These are phyloP conservation scores for Rhazya stricta DNA, from an alignment of 257 asterid genomes.

Conservation along the genomic window DNA sequence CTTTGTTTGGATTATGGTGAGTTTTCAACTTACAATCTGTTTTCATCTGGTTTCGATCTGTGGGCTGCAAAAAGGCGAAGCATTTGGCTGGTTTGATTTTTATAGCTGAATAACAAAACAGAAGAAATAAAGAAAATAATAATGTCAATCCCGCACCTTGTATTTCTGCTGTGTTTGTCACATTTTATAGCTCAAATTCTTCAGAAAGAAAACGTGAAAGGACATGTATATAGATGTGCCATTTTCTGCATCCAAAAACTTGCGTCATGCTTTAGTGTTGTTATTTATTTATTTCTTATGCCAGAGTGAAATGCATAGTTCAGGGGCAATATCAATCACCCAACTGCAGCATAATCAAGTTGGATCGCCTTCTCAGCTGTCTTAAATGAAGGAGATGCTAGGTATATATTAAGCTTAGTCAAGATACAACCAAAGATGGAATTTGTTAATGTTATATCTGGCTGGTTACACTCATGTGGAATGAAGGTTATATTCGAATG, in stretches of 20 bases:
- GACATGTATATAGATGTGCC: not conserved
- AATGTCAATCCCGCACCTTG: not conserved
- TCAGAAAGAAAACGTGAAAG: not conserved
- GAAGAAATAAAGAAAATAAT: too few species aligned
- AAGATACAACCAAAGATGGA: not conserved
- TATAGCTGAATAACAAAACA: not conserved
- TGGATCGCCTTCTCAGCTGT: conserved; percentile 1
- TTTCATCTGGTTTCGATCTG: not conserved
- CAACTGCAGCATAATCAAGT: not conserved
- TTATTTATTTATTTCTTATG: conserved; percentile 1
- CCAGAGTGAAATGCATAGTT: conserved; percentile 7
- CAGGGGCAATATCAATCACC: not conserved
- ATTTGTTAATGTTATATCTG: not conserved
- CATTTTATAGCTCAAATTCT: not conserved
- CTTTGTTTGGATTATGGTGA: too few species aligned
- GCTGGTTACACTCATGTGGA: not conserved
- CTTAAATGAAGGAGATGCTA: not conserved
- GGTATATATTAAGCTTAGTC: not conserved
- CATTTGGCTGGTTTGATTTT: not conserved
- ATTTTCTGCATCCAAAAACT: not conserved
- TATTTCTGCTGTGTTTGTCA: not conserved
- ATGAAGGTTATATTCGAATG: not conserved
- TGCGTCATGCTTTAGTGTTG: not conserved
- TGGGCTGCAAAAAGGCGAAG: not conserved
- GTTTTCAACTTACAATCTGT: not conserved